Base-by-base conservation (phyloP, 129 eudicot species). In the Chrysanthemum lavandulifolium region DNA sequence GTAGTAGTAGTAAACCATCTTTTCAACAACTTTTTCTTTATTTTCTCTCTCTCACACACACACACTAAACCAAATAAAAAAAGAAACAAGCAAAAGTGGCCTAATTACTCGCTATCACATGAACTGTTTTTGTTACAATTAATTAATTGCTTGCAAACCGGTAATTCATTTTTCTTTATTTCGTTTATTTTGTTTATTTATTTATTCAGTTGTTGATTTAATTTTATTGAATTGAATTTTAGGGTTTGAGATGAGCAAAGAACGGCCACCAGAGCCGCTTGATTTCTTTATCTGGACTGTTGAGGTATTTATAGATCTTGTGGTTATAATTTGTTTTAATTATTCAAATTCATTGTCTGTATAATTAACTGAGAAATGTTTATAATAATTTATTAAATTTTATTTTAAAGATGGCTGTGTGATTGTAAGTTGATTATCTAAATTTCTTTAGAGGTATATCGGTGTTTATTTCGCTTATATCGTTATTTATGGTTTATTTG, bases 241-340 rank as follows among this genome's bases (percentile, higher is more conserved):
- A 19, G 21, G 21, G 21, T 19, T 19, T 19, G 95, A 81, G 83
- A 90, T 90, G 97, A 90, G 76, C 84, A 90, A 83, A 77, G 91
- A 90, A 76, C 81, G 86, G 82, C 87, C 95, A 54, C 96, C 97
- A 25, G 97, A 90, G 89, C 97, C 97, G 71, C 91, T 90, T 79
- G 97, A 90, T 87, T 90, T 90, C 91, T 90, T 90, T 81, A 90
- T 90, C 62, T 90, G 97, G 97, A 90, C 97, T 13, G 91, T 90
- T 67, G 97, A 90, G 97, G 97, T 90, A 75, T 31, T 31, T 31
- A 31, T 31, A 31, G 36, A 31, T 31, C 36, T 31, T 31, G 6
- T 31, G 36, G 36, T 31, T 31, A 29, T 29, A 29, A 29, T 29
- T 29, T 29, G 0, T 60, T 60, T 60, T 25, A 23, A 8, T 10